Evolutionary conservation across 129 eudicot genomes (phyloP), one percentile per base, ranked within the genome.

Genomic region (Erigeron canadensis): DNA sequence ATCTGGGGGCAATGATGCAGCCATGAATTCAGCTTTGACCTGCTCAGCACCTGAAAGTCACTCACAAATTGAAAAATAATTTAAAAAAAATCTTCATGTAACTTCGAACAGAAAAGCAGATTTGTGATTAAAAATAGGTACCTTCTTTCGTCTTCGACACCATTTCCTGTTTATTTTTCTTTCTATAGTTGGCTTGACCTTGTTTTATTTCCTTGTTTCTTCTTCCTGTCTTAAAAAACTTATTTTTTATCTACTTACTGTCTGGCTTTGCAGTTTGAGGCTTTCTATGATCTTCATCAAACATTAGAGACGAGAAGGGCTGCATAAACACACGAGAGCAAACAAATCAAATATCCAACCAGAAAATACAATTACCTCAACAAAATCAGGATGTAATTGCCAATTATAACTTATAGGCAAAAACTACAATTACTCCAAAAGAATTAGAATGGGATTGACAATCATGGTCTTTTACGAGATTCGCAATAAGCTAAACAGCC

Each of bases 361-460:
- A 28, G n/a, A 28, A 28, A 28, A 28, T 28, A 28, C 34, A 28
- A 28, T 28, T 28, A 28, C 34, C 34, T 28, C 34, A 28, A 28
- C 34, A n/a, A n/a, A n/a, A n/a, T n/a, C n/a, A n/a, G n/a, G n/a
- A n/a, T n/a, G n/a, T n/a, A n/a, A n/a, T n/a, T n/a, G n/a, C n/a
- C n/a, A n/a, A n/a, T n/a, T n/a, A 15, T 5, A 38, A 2, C 38
- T 5, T 8, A 46, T 8, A 17, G 11, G 22, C 63, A 48, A 48
- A 7, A 9, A 13, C 37, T 28, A 18, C 37, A 2, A 69, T 41
- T 77, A 92, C 98, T 86, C 89, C 95, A 62, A 92, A 34, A 15
- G 95, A 86, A 78, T 92, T 96, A 77, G 98, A 96, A 74, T 92
- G 98, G 55, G 89, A 82, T 39, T 81, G 80, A 83, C 98, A 93